Evolutionary conservation across 1,284 basidiomycete genomes (phyloP).

Genomic region (Pseudozyma thailandica): DNA sequence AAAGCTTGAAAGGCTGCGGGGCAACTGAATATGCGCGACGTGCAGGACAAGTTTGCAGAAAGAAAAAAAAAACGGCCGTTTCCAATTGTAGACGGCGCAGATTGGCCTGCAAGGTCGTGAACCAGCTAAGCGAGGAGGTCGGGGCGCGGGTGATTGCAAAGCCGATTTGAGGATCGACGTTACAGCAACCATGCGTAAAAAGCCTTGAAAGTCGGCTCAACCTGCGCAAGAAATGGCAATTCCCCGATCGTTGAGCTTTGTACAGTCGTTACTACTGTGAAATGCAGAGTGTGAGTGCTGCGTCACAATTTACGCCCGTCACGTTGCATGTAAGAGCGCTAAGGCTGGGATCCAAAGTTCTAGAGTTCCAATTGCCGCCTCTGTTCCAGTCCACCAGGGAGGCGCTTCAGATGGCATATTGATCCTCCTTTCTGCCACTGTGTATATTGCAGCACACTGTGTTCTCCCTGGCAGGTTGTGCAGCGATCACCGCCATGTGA

Average conservation of each 20-base stretch:
- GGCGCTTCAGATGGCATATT: too few species aligned
- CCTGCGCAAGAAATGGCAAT: too few species aligned
- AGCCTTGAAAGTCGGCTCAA: too few species aligned
- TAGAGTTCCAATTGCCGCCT: neutral
- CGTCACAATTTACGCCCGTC: neutral
- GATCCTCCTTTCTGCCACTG: too few species aligned
- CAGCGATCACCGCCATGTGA: too few species aligned
- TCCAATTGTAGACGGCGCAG: too few species aligned
- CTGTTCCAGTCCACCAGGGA: neutral
- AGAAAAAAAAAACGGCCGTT: too few species aligned
- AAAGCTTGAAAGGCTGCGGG: neutral
- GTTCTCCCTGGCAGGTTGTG: too few species aligned
- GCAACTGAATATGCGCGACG: conserved; percentile 2
- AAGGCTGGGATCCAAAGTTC: neutral
- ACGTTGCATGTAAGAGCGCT: neutral
- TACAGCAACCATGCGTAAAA: conserved; percentile 4
- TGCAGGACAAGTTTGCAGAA: conserved; percentile 4
- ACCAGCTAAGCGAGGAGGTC: conserved; percentile 6
- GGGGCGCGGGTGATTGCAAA: conserved; percentile 7
- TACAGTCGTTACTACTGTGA: too few species aligned
- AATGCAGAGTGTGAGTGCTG: neutral
- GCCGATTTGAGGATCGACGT: conserved; percentile 8
- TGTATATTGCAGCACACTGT: too few species aligned
- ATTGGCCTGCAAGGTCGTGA: too few species aligned
- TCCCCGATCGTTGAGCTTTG: too few species aligned